Evolutionary conservation across 441 rosid genomes (phyloP).

Genomic region (Pelargonium myrrhifolium): DNA sequence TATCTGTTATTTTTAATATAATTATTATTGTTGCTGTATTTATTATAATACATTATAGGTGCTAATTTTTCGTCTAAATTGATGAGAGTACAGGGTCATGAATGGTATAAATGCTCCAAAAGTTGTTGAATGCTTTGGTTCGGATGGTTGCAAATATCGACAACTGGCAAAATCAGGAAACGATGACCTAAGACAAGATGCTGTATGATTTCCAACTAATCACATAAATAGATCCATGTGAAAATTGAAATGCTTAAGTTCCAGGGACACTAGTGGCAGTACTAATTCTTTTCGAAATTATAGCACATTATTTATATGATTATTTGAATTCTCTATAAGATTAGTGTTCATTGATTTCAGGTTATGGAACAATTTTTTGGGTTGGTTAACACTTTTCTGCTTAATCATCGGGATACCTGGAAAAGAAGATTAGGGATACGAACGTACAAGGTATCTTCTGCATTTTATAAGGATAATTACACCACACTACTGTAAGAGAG

Average conservation of each 20-base stretch:
- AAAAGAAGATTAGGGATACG: slow-evolving; percentile 86
- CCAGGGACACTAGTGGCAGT: background rate
- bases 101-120: slow-evolving; percentile 96
- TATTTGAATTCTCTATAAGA: background rate
- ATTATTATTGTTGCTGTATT: slow-evolving; percentile 3
- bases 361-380: slow-evolving; percentile 99
- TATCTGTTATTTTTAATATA: background rate
- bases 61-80: slow-evolving; percentile 19
- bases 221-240: background rate
- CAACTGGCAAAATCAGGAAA: slow-evolving; percentile 98
- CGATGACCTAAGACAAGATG: slow-evolving; percentile 99
- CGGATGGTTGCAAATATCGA: slow-evolving; percentile 83
- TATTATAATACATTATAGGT: slow-evolving; percentile 16
- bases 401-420: slow-evolving; percentile 77
- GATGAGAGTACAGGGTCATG: slow-evolving; percentile 62
- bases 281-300: background rate
- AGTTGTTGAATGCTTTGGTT: slow-evolving; percentile 90
- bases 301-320: background rate
- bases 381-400: slow-evolving; percentile 83
- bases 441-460: slow-evolving; percentile 75
- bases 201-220: slow-evolving; percentile 45
- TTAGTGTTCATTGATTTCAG: slow-evolving; percentile 35
- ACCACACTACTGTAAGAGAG: background rate
- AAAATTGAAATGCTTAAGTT: background rate
- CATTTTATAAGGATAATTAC: slow-evolving; percentile 2